These are phyloP conservation scores for Ulmus americana DNA, from an alignment of 331 rosid genomes.

Conservation along the genomic window DNA sequence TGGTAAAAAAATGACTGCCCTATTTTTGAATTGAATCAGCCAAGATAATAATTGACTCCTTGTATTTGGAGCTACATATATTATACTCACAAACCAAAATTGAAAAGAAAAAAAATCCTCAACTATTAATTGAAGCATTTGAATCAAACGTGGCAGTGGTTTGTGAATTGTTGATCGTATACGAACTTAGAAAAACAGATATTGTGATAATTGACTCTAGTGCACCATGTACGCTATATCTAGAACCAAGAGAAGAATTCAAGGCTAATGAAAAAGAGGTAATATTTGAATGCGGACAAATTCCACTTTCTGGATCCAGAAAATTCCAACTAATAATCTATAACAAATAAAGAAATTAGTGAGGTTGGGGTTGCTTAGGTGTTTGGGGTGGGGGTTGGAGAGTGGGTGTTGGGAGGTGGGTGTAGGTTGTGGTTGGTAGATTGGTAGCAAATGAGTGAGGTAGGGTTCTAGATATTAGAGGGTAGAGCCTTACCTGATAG, in stretches of 20 bases:
- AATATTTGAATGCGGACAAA: constrained; percentile 1
- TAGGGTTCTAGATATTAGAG: too few relatives aligned
- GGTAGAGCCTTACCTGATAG: too few relatives aligned
- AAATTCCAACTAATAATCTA: constrained; percentile 73
- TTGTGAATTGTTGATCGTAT: constrained; percentile 18
- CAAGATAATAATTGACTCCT: constrained; percentile 16
- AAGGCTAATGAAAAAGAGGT: constrained; percentile 31
- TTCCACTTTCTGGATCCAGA: constrained; percentile 20
- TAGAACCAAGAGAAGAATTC: constrained; percentile 18
- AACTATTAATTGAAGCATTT: constrained; percentile 22
- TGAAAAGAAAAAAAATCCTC: constrained; percentile 50
- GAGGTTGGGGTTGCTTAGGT: too few relatives aligned
- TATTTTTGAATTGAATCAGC: constrained; percentile 23
- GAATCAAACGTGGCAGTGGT: constrained; percentile 18
- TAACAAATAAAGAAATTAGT: constrained; percentile 23
- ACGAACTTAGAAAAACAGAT: constrained; percentile 43
- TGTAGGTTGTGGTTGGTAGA: too few relatives aligned
- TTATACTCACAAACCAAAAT: constrained; percentile 53
- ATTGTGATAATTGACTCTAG: constrained; percentile 55
- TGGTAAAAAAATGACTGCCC: constrained; percentile 44
- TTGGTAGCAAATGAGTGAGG: too few relatives aligned
- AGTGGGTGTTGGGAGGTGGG: too few relatives aligned
- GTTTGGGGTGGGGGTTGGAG: too few relatives aligned
- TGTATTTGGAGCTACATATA: constrained; percentile 43
- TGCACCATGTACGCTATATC: constrained; percentile 39